These are phyloP conservation scores for Plenodomus biglobosus DNA, from an alignment of 2,329 filamentous ascomycete species.

Conservation along the genomic window DNA sequence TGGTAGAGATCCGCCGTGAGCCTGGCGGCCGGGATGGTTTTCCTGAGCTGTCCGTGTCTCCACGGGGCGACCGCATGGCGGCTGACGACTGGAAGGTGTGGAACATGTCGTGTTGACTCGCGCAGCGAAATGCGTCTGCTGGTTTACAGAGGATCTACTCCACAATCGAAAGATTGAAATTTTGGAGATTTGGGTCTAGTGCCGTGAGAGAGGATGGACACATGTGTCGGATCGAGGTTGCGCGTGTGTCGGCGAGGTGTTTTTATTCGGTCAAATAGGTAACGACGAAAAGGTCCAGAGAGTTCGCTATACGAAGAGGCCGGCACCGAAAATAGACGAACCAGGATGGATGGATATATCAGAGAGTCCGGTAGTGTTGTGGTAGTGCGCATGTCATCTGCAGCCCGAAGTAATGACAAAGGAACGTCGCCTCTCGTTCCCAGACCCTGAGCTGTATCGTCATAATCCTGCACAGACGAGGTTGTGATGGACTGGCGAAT, in stretches of 20 bases:
- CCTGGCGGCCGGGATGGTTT: slow-evolving; percentile 43
- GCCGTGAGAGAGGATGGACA: slow-evolving; percentile 5
- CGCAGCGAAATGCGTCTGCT: background rate
- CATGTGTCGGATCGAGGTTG: slow-evolving; percentile 10
- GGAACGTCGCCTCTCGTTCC: slow-evolving; percentile 7
- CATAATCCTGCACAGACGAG: slow-evolving; percentile 11
- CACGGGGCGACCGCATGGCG: slow-evolving; percentile 35
- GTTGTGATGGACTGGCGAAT: slow-evolving; percentile 9
- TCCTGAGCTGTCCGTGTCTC: slow-evolving; percentile 37
- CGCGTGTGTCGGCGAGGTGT: too few species aligned
- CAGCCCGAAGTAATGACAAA: slow-evolving; percentile 21
- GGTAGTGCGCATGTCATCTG: slow-evolving; percentile 17
- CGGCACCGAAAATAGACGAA: slow-evolving; percentile 10
- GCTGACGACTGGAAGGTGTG: slow-evolving; percentile 49
- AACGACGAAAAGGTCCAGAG: slow-evolving; percentile 5
- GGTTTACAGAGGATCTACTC: background rate
- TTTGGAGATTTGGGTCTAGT: slow-evolving; percentile 9
- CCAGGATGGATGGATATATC: slow-evolving; percentile 20
- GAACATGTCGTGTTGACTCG: slow-evolving; percentile 40
- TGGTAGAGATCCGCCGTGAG: slow-evolving; percentile 51
- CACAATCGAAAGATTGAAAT: slow-evolving; percentile 2
- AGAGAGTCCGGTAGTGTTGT: slow-evolving; percentile 13
- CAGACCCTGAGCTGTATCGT: slow-evolving; percentile 8
- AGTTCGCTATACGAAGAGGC: slow-evolving; percentile 16
- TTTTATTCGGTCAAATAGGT: slow-evolving; percentile 9